Evolutionary conservation across 306 rosid genomes (phyloP), one percentile per base, ranked within the genome.

Genomic region (Cicer pinnatifidum): DNA sequence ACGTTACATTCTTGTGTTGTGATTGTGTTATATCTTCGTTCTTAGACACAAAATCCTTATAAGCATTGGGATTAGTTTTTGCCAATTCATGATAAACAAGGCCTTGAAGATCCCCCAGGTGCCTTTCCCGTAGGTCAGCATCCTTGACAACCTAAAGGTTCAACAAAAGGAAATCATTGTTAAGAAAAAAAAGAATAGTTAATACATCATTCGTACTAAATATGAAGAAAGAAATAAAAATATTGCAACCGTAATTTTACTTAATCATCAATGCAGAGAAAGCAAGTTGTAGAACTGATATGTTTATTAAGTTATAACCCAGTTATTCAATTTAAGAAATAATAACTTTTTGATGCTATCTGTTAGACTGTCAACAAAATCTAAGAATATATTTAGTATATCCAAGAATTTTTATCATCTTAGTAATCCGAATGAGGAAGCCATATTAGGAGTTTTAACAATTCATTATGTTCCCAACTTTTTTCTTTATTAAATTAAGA

Each of bases 21-120:
- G n/a, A n/a, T n/a, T n/a, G n/a, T n/a, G n/a, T n/a, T n/a, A 84
- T 78, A 68, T 84, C 84, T 54, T 83, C 73, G 1, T 80, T 82
- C 62, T 59, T 87, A 68, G 97, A 87, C 23, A 58, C 4, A 33
- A 88, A 79, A 57, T 96, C 96, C 78, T 76, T 64, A 74, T 69
- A 67, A 52, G 96, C 91, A n/a, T 70, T 33, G 28, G 92, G 87
- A 71, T 75, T 76, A 51, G 74, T 43, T 82, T 67, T 79, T 61
- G 84, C 83, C 8, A 85, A 77, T 68, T 89, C 97, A 11, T 67
- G 82, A 33, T 35, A 53, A 66, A 80, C 77, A 62, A 80, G 76
- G 68, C 97, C 97, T 82, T 94, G 98, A 79, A 94, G 94, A 71
- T 88, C 90, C 75, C 97, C 98, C 15, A 89, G 81, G 80, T 94